These are phyloP conservation scores for Clonostachys rhizophaga DNA, from an alignment of 2,329 filamentous ascomycete genomes.

Conservation along the genomic window DNA sequence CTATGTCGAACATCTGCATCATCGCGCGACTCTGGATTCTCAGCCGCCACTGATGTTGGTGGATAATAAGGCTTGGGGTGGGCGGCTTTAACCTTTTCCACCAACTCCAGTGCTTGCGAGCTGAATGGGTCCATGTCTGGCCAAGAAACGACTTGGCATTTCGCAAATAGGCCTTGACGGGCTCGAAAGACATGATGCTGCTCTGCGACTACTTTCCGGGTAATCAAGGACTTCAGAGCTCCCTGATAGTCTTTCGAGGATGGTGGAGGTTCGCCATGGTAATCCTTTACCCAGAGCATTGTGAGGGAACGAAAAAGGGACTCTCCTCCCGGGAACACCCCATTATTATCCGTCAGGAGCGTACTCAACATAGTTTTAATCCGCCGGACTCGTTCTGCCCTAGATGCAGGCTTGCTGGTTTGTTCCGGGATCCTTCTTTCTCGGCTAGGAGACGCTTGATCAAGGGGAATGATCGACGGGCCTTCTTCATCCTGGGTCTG, in stretches of 20 bases:
- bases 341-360: slow-evolving; percentile 23
- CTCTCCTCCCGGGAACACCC: slow-evolving; percentile 46
- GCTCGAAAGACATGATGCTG: slow-evolving; percentile 39
- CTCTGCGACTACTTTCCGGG: slow-evolving; percentile 25
- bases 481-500: too few relatives aligned
- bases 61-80: slow-evolving; percentile 28
- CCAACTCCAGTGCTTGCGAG: slow-evolving; percentile 31
- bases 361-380: slow-evolving; percentile 13
- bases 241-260: slow-evolving; percentile 29
- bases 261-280: slow-evolving; percentile 31
- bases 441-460: too few relatives aligned
- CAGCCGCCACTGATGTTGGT: slow-evolving; percentile 8
- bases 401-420: not conserved
- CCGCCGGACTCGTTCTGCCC: not conserved
- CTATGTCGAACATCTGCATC: not conserved
- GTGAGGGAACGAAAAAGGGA: slow-evolving; percentile 42
- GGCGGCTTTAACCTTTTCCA: slow-evolving; percentile 40
- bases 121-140: slow-evolving; percentile 34
- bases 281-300: slow-evolving; percentile 36
- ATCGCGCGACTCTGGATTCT: not conserved
- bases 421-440: too few relatives aligned
- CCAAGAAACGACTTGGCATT: slow-evolving; percentile 38
- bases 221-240: slow-evolving; percentile 30
- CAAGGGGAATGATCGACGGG: too few relatives aligned
- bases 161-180: slow-evolving; percentile 32